These are phyloP conservation scores for Calvatia gigantea DNA, from an alignment of 768 basidiomycete species.

Conservation along the genomic window DNA sequence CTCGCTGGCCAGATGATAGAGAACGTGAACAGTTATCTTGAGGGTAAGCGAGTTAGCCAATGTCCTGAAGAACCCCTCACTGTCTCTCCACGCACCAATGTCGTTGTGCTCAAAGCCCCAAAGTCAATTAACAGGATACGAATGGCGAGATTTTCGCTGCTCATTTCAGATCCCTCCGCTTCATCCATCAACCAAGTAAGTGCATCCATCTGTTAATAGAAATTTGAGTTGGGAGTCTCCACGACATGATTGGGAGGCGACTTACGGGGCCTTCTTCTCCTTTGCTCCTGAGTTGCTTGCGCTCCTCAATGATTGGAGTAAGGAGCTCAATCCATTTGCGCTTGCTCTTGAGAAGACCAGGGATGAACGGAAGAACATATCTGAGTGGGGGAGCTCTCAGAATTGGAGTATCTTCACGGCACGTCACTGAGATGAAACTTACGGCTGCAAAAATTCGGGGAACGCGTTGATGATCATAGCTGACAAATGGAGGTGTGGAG, in stretches of 20 bases:
- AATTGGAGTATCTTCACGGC: background rate
- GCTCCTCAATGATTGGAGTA: constrained; percentile 24
- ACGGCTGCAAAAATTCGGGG: constrained; percentile 23
- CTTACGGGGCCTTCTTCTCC: background rate
- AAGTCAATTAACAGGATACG: constrained; percentile 38
- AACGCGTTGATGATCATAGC: constrained; percentile 21
- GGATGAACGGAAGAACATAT: constrained; percentile 15
- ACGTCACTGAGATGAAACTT: constrained; percentile 11
- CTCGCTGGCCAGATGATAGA: constrained; percentile 33
- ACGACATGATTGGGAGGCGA: too few species aligned
- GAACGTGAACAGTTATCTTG: constrained; percentile 13
- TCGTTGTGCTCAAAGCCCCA: constrained; percentile 40
- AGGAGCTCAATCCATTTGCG: constrained; percentile 21
- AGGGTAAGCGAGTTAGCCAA: background rate
- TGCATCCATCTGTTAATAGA: constrained; percentile 36
- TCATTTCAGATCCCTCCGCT: constrained; percentile 27
- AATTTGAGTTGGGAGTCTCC: background rate
- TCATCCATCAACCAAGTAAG: constrained; percentile 46
- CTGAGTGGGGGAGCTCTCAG: constrained; percentile 5
- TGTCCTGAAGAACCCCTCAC: background rate
- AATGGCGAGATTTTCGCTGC: constrained; percentile 24
- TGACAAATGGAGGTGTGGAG: constrained; percentile 14
- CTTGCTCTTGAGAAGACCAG: constrained; percentile 14
- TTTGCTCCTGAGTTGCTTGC: constrained; percentile 7
- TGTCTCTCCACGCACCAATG: constrained; percentile 33